phyloP scores from a whole-genome alignment of 371 early-diverging fungal species.

The Mucor sp. region DNA sequence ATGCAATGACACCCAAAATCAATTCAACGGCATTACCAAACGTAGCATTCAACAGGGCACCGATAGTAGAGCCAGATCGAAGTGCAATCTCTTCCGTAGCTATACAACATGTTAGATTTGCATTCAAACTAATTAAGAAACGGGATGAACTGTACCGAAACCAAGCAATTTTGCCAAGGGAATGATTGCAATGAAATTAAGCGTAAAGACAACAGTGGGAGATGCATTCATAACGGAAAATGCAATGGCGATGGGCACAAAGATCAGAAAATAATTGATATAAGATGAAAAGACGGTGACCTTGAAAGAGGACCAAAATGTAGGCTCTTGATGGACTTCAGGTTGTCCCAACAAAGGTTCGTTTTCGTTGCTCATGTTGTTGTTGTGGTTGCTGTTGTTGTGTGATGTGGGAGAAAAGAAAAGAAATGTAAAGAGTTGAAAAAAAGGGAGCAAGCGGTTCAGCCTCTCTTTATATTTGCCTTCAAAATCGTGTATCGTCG shows the following conservation, averaged over 20 bases:
- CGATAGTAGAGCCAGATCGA: conserved; percentile 40
- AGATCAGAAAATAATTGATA: conserved; percentile 69
- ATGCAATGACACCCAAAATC: conserved; percentile 75
- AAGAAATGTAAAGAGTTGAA: too few species aligned
- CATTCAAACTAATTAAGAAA: neutral
- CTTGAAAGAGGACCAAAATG: conserved; percentile 36
- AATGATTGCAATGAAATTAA: conserved; percentile 92
- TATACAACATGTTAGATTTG: conserved; percentile 19
- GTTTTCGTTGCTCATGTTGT: conserved; percentile 23
- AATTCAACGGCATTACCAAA: conserved; percentile 73
- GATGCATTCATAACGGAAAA: conserved; percentile 62
- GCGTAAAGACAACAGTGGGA: conserved; percentile 68
- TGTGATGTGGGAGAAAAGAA: too few species aligned
- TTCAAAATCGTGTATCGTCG: too few species aligned
- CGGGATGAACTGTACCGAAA: conserved; percentile 27
- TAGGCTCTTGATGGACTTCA: conserved; percentile 13
- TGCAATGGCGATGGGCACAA: conserved; percentile 83
- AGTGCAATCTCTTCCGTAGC: conserved; percentile 51
- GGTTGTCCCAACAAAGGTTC: conserved; percentile 26
- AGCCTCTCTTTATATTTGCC: too few species aligned
- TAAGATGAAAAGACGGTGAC: conserved; percentile 43
- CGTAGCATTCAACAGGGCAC: conserved; percentile 29
- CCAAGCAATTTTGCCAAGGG: conserved; percentile 79
- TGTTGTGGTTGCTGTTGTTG: too few species aligned
- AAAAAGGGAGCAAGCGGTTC: neutral